These are phyloP conservation scores for Eucalyptus pumila DNA, from an alignment of 345 rosid genomes.

Conservation along the genomic window DNA sequence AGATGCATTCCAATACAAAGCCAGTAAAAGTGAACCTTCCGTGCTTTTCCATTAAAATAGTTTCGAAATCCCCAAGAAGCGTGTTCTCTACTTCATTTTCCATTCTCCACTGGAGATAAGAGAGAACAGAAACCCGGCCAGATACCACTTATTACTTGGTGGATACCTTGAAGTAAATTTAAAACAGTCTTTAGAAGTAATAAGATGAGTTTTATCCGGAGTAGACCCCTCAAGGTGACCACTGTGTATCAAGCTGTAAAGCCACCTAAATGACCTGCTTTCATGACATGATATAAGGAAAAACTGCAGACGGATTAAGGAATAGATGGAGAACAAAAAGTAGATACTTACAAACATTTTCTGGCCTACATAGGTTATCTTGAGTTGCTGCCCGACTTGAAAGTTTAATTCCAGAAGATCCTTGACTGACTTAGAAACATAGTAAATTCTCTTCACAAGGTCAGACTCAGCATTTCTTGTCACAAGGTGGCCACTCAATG, in stretches of 20 bases:
- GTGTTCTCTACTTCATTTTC: not conserved
- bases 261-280: not conserved
- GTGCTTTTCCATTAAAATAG: not conserved
- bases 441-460: constrained; percentile 88
- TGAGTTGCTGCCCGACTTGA: constrained; percentile 63
- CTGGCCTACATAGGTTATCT: constrained; percentile 82
- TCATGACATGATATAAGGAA: not conserved
- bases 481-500: constrained; percentile 62
- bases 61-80: not conserved
- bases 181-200: not conserved
- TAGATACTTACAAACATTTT: constrained; percentile 84
- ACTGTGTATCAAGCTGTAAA: not conserved
- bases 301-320: not conserved
- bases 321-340: not conserved
- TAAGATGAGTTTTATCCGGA: not conserved
- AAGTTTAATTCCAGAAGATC: constrained; percentile 65
- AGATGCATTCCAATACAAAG: not conserved
- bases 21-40: not conserved
- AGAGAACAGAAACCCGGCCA: not conserved
- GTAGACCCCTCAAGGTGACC: not conserved
- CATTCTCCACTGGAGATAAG: not conserved
- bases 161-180: not conserved
- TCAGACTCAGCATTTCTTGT: constrained; percentile 69
- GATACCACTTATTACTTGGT: not conserved
- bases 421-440: constrained; percentile 75